Evolutionary conservation across 2,329 filamentous ascomycete species (phyloP), one percentile per base, ranked within the genome.

Genomic region (Aspergillus sergii): DNA sequence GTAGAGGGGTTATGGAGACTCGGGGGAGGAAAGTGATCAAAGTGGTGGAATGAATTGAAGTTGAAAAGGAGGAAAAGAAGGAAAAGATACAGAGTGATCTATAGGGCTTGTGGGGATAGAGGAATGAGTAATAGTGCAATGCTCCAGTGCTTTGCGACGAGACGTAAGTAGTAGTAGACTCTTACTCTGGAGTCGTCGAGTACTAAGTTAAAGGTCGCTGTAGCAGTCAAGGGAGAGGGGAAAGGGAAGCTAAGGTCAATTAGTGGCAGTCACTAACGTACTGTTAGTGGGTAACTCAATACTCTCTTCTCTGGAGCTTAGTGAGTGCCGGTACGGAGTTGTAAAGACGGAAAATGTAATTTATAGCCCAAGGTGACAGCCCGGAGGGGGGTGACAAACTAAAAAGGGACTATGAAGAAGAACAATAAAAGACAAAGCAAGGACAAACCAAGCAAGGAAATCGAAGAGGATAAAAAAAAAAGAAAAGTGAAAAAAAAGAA

Each of bases 41-140:
- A 46, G 39, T 34, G 50, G 51, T 32, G 12, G 50, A 48, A 36
- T 54, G 30, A 28, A 48, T 28, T 36, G 54, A 60, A 28, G 51
- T 50, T 55, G 54, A 45, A 19, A 26, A 32, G 43, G 34, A 56
- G 50, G 39, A 51, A 39, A 28, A 48, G 30, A 53, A 57, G 61
- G 45, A 30, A 53, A 58, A 55, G 55, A 51, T 36, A 46, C 26
- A 57, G 51, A 57, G 21, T 45, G 53, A 36, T 48, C 54, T 36
- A 58, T 54, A 58, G 46, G 54, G 32, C 36, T 51, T 26, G 28
- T 34, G 56, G 46, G 30, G n/a, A 48, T 57, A 50, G 43, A 55
- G 59, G 46, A 54, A 63, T 59, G 58, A 61, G 56, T 55, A 62
- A 62, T 57, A 56, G 57, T 36, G 50, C 57, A 55, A 39, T 60